Percentiles rank a stretch among this genome's conserved stretches.
Evolutionary conservation across 345 rosid species (phyloP).

Genomic region (Mercurialis annua): DNA sequence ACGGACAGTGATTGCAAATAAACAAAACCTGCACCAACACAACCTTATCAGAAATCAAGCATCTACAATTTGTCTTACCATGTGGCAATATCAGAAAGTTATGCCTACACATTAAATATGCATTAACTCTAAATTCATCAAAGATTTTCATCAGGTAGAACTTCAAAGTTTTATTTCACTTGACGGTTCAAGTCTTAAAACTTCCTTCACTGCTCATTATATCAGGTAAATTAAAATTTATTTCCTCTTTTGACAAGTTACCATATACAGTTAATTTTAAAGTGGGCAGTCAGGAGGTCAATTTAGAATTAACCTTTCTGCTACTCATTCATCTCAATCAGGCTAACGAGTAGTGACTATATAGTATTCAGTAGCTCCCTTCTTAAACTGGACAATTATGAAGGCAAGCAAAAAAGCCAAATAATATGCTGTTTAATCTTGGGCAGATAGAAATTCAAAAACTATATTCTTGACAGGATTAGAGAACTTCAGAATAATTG

Average conservation of each 20-base stretch:
- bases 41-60: constrained; percentile 4
- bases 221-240: background rate
- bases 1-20: constrained; percentile 90
- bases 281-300: too few species aligned
- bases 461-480: background rate
- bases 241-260: background rate
- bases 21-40: constrained; percentile 65
- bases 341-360: background rate
- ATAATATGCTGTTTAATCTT: background rate
- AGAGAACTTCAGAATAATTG: background rate
- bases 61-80: background rate
- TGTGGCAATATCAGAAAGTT: background rate
- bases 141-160: background rate
- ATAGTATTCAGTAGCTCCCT: background rate
- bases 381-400: background rate
- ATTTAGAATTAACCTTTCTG: background rate
- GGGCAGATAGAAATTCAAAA: background rate
- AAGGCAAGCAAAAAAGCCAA: background rate
- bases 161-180: background rate
- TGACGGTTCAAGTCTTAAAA: background rate
- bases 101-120: background rate
- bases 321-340: background rate
- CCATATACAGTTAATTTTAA: too few species aligned
- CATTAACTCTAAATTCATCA: background rate
- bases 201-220: background rate